Conservation (phyloP, 139 green algal genomes). For the Ettlia oleoabundans region DNA sequence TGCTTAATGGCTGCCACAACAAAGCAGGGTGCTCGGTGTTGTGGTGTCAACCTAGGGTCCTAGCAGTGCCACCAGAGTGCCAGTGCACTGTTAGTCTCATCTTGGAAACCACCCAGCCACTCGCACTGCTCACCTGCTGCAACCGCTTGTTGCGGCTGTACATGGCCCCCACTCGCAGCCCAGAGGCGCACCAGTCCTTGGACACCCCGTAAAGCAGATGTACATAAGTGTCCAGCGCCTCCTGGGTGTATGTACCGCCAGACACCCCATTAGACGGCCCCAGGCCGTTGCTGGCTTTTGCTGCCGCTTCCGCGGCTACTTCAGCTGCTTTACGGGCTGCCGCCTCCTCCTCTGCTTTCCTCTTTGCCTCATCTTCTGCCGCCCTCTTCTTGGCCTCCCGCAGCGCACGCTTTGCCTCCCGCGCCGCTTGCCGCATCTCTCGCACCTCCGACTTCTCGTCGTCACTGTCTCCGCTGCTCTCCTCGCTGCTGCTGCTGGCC, state of each 20-base stretch:
- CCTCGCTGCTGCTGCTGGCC: not conserved
- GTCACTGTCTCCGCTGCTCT: not conserved
- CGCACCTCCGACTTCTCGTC: not conserved
- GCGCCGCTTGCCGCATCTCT: not conserved
- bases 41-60: no score
- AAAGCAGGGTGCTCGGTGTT: not conserved
- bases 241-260: not conserved
- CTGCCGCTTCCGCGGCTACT: not conserved
- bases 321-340: slow-evolving; percentile 12
- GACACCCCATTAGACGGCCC: not conserved
- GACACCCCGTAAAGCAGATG: slow-evolving; percentile 66
- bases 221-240: slow-evolving; percentile 41
- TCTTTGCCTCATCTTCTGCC: not conserved
- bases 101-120: not conserved
- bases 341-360: not conserved
- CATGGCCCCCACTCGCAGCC: slow-evolving; percentile 73
- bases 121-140: slow-evolving; percentile 19
- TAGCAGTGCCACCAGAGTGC: no score
- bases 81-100: no score
- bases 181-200: slow-evolving; percentile 72
- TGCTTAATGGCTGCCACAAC: no score
- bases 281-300: no score
- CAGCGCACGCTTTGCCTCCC: not conserved
- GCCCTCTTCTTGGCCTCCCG: not conserved
- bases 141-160: slow-evolving; percentile 63